Evolutionary conservation across 83 land plant genomes (phyloP), one percentile per base, ranked within the genome.

Genomic region (Picea abies): DNA sequence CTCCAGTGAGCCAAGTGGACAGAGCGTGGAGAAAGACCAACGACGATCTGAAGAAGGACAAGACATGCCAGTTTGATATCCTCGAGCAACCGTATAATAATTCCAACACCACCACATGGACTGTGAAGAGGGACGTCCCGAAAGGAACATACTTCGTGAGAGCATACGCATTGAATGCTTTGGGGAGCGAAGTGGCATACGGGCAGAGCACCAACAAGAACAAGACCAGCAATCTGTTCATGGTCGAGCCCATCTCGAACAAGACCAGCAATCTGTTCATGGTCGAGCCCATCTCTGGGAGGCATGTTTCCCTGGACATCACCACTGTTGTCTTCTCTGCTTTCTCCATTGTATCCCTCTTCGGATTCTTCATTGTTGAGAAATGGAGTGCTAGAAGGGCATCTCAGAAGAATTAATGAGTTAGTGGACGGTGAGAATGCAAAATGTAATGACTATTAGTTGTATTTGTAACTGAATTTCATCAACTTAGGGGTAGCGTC

Each of bases 11-110:
- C 85, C 98, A 93, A 71, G 60, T 58, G 16, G 89, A 92, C 84
- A 82, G 98, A 17, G 84, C 70, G 3, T 95, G 96, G 98, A 89
- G 98, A 71, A 93, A 92, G 82, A 88, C 91, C 14, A 67, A 17
- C 60, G 88, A 91, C 78, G 80, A 88, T 65, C 84, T 94, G 15
- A 39, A 15, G 35, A 95, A 88, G 84, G 98, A 93, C 88, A 95
- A 92, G 87, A 93, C 98, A 0, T 95, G 98, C 89, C 86, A 82
- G 65, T 85, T 86, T 78, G 39, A 76, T 16, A 87, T 95, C 20
- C 83, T 83, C 0, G 14, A 69, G 12, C 23, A 52, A 76, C 82
- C 88, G 4, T 93, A 88, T 81, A 37, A 60, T 10, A 11, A 86
- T 0, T 25, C 65, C 4, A 79, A 72, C 78, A 76, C 80, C 69